phyloP scores from a whole-genome alignment of 75 land plant species.

The Gnetum montanum region DNA sequence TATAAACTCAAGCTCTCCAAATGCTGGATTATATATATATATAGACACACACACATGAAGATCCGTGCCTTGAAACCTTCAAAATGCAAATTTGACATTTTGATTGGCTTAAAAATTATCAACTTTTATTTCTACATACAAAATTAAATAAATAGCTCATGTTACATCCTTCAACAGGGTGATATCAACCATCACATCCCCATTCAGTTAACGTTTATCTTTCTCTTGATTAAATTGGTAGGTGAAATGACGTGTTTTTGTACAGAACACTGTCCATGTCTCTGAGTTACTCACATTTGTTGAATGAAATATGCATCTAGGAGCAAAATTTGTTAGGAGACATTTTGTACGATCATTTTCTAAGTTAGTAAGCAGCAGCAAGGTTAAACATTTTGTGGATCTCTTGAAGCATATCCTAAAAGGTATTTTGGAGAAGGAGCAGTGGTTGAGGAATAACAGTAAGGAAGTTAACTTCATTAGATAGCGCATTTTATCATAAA shows the following conservation, averaged over 20 bases:
- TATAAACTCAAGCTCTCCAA: conserved; percentile 12
- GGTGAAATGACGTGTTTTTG: background rate
- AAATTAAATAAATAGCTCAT: conserved; percentile 1
- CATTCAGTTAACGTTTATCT: background rate
- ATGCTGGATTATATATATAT: conserved; percentile 8
- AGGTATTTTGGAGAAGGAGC: background rate
- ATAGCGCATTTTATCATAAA: background rate
- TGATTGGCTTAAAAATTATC: conserved; percentile 3
- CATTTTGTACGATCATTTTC: background rate
- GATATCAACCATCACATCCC: background rate
- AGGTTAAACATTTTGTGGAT: background rate
- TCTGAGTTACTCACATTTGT: conserved; percentile 3
- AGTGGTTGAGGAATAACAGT: background rate
- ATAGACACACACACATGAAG: conserved; percentile 32
- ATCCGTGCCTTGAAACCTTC: conserved; percentile 46
- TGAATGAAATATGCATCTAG: no score
- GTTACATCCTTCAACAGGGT: background rate
- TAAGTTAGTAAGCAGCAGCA: background rate
- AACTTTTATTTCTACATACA: background rate
- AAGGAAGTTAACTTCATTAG: background rate
- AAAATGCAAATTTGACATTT: conserved; percentile 5
- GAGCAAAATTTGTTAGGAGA: no score
- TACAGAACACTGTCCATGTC: background rate
- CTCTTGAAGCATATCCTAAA: background rate
- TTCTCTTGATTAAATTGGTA: background rate